Percentiles rank a stretch among this genome's conserved stretches.
These are phyloP conservation scores for Penicillium sp. DNA, from an alignment of 2,329 filamentous ascomycete species.

Conservation along the genomic window DNA sequence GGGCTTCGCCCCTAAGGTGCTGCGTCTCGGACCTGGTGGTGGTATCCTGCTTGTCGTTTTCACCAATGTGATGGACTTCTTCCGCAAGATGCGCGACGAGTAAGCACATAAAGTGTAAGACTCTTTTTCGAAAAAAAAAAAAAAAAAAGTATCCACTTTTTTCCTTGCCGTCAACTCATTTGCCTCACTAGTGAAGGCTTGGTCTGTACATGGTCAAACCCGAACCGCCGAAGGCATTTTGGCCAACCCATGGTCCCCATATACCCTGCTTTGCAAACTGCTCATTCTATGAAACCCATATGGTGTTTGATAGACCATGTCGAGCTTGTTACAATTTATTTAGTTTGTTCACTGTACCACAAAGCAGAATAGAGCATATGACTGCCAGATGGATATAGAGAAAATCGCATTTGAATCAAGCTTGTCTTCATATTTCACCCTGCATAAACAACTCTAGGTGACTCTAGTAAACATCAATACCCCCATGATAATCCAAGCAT, in stretches of 20 bases:
- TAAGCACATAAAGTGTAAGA: slow-evolving; percentile 10
- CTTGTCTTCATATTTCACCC: background rate
- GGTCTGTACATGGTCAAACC: background rate
- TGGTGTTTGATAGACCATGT: background rate
- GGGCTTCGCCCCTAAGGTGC: slow-evolving; percentile 94
- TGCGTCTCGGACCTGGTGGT: slow-evolving; percentile 70
- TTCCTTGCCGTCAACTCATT: slow-evolving; percentile 8
- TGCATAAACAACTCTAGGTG: too few relatives aligned
- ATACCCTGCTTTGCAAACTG: slow-evolving; percentile 5
- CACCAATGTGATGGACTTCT: slow-evolving; percentile 69
- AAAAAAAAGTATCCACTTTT: slow-evolving; percentile 9
- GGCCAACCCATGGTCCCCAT: slow-evolving; percentile 4
- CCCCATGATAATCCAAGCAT: background rate
- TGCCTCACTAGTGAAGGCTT: background rate
- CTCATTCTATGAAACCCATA: background rate
- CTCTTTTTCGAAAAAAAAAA: slow-evolving; percentile 8
- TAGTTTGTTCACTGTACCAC: slow-evolving; percentile 6
- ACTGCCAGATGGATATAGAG: slow-evolving; percentile 15
- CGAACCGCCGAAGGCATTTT: background rate
- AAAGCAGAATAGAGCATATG: slow-evolving; percentile 12
- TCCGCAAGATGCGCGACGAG: slow-evolving; percentile 66
- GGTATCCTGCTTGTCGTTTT: slow-evolving; percentile 57
- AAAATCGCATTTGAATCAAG: slow-evolving; percentile 2
- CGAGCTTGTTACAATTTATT: slow-evolving; percentile 4
- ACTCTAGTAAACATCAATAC: background rate